Percentiles rank a stretch among this genome's conserved stretches.
phyloP scores from a whole-genome alignment of 768 basidiomycete species.

The Tricholoma furcatifolium region DNA sequence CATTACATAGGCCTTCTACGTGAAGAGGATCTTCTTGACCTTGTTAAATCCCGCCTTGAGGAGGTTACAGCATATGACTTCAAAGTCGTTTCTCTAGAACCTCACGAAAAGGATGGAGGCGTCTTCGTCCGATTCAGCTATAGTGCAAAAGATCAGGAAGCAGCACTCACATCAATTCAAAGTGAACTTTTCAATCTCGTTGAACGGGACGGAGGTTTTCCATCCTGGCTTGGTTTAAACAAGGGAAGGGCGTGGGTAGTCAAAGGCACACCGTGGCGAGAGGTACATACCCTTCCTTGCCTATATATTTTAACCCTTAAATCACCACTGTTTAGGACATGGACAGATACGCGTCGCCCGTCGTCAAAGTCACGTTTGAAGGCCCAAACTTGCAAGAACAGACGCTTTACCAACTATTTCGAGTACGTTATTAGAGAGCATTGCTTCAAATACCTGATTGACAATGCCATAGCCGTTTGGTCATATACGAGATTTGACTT shows the following conservation, averaged over 20 bases:
- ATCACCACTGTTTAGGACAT: constrained; percentile 61
- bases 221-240: constrained; percentile 58
- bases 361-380: constrained; percentile 80
- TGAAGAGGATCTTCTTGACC: constrained; percentile 53
- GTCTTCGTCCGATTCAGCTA: constrained; percentile 79
- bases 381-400: constrained; percentile 88
- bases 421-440: constrained; percentile 46
- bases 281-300: constrained; percentile 44
- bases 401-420: constrained; percentile 69
- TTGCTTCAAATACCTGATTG: not conserved
- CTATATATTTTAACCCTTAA: not conserved
- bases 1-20: constrained; percentile 61
- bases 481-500: constrained; percentile 63
- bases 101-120: constrained; percentile 79
- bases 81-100: constrained; percentile 59
- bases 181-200: constrained; percentile 42
- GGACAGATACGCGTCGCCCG: constrained; percentile 71
- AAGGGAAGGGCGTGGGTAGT: constrained; percentile 67
- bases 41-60: constrained; percentile 48
- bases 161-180: constrained; percentile 48
- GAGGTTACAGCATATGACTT: constrained; percentile 56
- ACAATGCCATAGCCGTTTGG: constrained; percentile 69
- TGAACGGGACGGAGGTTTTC: constrained; percentile 51
- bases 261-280: constrained; percentile 76
- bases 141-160: constrained; percentile 32